These are phyloP conservation scores for Dysphania ambrosioides DNA, from an alignment of 148 eudicot species.

Conservation along the genomic window DNA sequence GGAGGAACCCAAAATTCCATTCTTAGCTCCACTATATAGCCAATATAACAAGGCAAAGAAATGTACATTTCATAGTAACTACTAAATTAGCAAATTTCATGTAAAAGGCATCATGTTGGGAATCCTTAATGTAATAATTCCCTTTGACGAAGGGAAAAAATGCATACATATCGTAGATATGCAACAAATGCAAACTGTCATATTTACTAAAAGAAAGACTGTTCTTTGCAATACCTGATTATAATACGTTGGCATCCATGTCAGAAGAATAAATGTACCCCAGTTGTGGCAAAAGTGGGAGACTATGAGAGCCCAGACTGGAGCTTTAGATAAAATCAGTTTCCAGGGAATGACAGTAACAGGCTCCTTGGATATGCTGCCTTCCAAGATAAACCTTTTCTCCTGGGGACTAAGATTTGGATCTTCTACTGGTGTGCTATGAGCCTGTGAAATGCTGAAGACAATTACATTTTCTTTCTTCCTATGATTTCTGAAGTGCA, in stretches of 20 bases:
- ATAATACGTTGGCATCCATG: conserved; percentile 99
- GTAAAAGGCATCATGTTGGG: not conserved
- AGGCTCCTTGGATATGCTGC: conserved; percentile 64
- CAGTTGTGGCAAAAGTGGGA: conserved; percentile 99
- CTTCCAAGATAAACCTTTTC: conserved; percentile 63
- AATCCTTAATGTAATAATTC: not conserved
- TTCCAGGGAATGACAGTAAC: conserved; percentile 90
- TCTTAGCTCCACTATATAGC: not conserved
- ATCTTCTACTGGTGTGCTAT: conserved; percentile 83
- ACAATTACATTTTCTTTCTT: not conserved
- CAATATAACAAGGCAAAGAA: not conserved
- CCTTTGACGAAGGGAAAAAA: not conserved
- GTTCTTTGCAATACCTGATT: conserved; percentile 56
- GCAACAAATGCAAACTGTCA: not conserved
- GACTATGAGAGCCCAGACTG: conserved; percentile 97
- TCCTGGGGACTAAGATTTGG: conserved; percentile 66
- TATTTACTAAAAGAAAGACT: not conserved
- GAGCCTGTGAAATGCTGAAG: conserved; percentile 46
- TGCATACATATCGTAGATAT: not conserved
- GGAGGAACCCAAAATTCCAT: not conserved
- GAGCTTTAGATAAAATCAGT: conserved; percentile 78
- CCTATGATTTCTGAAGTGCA: not conserved
- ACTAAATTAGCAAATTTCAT: not conserved
- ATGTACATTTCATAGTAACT: not conserved
- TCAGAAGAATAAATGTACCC: conserved; percentile 96